Percentiles rank a stretch among this genome's conserved stretches.
phyloP scores from a whole-genome alignment of 2,329 filamentous ascomycete species.

The Colletotrichum viniferum region DNA sequence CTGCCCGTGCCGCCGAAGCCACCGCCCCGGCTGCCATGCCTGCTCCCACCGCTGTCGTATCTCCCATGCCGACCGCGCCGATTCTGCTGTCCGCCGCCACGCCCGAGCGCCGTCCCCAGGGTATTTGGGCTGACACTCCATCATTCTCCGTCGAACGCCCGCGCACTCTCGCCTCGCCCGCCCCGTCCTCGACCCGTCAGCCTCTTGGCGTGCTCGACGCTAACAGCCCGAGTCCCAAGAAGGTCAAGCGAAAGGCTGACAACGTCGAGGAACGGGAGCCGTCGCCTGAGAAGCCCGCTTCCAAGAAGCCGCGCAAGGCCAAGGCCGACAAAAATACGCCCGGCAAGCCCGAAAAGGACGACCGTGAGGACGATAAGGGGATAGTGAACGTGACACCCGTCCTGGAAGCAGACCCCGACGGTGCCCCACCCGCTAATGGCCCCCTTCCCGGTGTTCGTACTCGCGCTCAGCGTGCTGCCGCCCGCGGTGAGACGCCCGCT shows the following conservation, averaged over 20 bases:
- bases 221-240: slow-evolving; percentile 42
- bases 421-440: not conserved
- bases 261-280: slow-evolving; percentile 20
- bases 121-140: not conserved
- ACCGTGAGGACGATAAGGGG: not conserved
- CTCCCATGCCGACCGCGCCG: not conserved
- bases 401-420: not conserved
- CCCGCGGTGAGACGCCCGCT: slow-evolving; percentile 1
- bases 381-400: not conserved
- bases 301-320: slow-evolving; percentile 26
- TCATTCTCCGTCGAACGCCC: not conserved
- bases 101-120: not conserved
- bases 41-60: not conserved
- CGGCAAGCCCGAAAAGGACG: not conserved
- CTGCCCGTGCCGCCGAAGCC: slow-evolving; percentile 32
- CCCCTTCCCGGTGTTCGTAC: not conserved
- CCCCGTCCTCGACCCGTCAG: not conserved
- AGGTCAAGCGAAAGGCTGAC: slow-evolving; percentile 38
- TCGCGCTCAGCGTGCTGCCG: slow-evolving; percentile 14
- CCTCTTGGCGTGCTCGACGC: slow-evolving; percentile 38
- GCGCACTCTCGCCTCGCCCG: not conserved
- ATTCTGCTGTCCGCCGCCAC: not conserved
- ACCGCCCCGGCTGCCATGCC: not conserved
- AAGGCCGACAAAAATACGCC: slow-evolving; percentile 19
- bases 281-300: slow-evolving; percentile 10